These are phyloP conservation scores for Coelastrella sp. DNA, from an alignment of 139 green algal species.

Conservation along the genomic window DNA sequence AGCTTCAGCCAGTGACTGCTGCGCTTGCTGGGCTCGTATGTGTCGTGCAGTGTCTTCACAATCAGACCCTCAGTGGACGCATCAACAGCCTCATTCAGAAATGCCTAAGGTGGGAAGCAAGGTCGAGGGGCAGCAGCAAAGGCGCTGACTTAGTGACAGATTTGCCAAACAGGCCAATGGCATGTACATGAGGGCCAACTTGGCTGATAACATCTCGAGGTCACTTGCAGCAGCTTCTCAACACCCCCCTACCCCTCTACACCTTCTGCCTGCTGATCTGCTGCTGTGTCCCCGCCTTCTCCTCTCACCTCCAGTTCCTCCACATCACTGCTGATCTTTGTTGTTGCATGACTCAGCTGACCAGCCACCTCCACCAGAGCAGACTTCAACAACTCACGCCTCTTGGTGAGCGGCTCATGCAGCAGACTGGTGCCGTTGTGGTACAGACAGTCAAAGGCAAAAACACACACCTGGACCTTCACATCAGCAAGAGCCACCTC, in stretches of 20 bases:
- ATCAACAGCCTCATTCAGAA: conserved; percentile 92
- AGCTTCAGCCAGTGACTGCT: conserved; percentile 96
- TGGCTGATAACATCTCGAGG: too few relatives aligned
- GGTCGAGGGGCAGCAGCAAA: not conserved
- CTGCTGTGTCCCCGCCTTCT: too few relatives aligned
- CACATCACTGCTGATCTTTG: conserved; percentile 82
- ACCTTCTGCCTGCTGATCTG: too few relatives aligned
- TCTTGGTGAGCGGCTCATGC: conserved; percentile 75
- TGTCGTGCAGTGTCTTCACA: conserved; percentile 92
- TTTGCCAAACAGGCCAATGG: not conserved
- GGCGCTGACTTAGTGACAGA: too few relatives aligned
- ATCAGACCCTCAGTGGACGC: conserved; percentile 95
- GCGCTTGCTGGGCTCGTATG: conserved; percentile 90
- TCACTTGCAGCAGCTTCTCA: not conserved
- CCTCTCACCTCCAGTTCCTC: conserved; percentile 85
- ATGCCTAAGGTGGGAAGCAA: conserved; percentile 61
- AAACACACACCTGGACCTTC: conserved; percentile 87
- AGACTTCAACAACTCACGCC: conserved; percentile 81
- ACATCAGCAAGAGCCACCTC: conserved; percentile 91
- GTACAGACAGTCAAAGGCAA: conserved; percentile 98
- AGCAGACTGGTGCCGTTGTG: conserved; percentile 91
- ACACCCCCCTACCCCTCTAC: not conserved
- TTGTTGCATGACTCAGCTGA: conserved; percentile 85
- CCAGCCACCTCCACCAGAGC: conserved; percentile 75
- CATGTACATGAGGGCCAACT: too few relatives aligned